These are phyloP conservation scores for Favolaschia claudopus DNA, from an alignment of 768 basidiomycete species.

Conservation along the genomic window DNA sequence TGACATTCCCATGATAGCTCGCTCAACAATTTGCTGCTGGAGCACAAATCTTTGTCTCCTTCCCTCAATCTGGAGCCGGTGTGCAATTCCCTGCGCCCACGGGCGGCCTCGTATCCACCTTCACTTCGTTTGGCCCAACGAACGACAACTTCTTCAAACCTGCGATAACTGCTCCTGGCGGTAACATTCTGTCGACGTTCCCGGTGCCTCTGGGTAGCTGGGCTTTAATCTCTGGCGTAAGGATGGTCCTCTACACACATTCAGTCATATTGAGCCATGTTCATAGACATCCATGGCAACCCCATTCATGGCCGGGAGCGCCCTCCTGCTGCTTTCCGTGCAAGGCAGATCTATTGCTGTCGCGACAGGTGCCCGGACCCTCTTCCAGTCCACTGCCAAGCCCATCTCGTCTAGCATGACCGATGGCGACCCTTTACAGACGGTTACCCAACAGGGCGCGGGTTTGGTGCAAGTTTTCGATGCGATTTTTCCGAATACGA, in stretches of 20 bases:
- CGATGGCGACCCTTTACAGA: constrained; percentile 59
- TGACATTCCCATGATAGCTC: constrained; percentile 41
- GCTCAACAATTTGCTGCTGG: constrained; percentile 58
- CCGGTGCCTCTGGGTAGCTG: constrained; percentile 50
- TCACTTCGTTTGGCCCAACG: constrained; percentile 65
- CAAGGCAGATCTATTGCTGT: constrained; percentile 44
- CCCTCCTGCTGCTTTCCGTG: constrained; percentile 51
- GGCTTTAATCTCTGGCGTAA: constrained; percentile 46
- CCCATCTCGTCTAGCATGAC: constrained; percentile 51
- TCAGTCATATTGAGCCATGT: not conserved
- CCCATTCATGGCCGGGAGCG: constrained; percentile 54
- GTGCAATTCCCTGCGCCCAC: constrained; percentile 54
- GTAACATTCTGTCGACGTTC: constrained; percentile 56
- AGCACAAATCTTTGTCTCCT: constrained; percentile 48
- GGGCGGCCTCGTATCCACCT: constrained; percentile 64
- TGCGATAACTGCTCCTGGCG: constrained; percentile 60
- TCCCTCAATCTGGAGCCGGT: constrained; percentile 54
- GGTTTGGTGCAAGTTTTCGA: constrained; percentile 65
- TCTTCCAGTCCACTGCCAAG: constrained; percentile 55
- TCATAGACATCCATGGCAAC: constrained; percentile 49
- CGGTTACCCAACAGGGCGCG: constrained; percentile 60
- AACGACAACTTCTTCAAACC: constrained; percentile 68
- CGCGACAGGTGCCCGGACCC: constrained; percentile 34
- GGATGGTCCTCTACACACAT: not conserved
- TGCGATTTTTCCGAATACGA: constrained; percentile 59